Evolutionary conservation across 23 red algal genomes (phyloP), one percentile per base, ranked within the genome.

Genomic region (Chondrus crispus): DNA sequence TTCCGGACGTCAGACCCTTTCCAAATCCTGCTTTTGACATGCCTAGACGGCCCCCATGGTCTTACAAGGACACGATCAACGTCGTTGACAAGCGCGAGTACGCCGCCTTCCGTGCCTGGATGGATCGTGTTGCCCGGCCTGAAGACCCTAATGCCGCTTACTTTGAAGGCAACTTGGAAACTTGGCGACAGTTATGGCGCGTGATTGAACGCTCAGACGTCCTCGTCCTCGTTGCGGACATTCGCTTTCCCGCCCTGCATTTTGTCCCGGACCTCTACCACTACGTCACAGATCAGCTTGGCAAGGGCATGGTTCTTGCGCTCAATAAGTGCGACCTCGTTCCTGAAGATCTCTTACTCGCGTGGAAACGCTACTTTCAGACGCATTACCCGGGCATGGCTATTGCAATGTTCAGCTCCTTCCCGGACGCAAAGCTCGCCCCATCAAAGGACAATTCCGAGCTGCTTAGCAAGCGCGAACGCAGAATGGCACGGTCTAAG

Each of bases 151-250:
- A 32, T 22, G 73, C 53, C 18, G 73, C 82, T 38, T 94, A 82
- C 82, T 99, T 94, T 82, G 97, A 99, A 77, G 87, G 91, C 39
- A 99, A 99, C 42, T 80, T 96, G 50, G 89, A 99, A 72, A 94
- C 93, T 32, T 99, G 97, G 97, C 91, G 97, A 18, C 97, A 99
- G 80, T 68, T 99, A 33, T 99, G 97, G 97, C 90, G 97, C 24
- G 97, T 99, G 19, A 83, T 94, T 42, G 97, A 99, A 57, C 84
- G 88, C 5, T 93, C 86, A 18, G 93, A 99, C 41, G 81, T 99
- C 26, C n/a, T 99, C 24, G 45, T 96, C 14, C 86, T 95, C 12
- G 85, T 99, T 68, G 89, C 93, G 3, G 97, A 99, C 44, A 92
- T 93, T 62, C 91, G 97, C 13, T 82, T 90, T 85, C 94, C 97